Evolutionary conservation across 208 protist species (phyloP).

Genomic region (Crithidia bombi): DNA sequence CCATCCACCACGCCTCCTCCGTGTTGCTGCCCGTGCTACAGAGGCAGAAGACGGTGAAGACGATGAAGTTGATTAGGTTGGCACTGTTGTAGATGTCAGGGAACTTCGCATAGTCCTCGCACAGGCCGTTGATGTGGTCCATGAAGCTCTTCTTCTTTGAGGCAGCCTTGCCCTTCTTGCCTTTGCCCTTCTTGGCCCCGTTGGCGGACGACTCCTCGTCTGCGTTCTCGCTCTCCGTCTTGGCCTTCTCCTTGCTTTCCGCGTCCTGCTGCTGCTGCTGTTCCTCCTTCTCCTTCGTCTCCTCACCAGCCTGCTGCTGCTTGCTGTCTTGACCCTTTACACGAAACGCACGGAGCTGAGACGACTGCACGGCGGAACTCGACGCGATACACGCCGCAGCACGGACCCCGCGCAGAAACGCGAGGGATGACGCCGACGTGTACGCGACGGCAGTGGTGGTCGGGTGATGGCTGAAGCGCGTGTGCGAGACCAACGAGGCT

Average conservation of each 20-base stretch:
- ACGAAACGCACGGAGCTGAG: slow-evolving; percentile 27
- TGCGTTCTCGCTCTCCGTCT: slow-evolving; percentile 20
- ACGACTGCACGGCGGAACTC: background rate
- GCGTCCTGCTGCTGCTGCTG: slow-evolving; percentile 15
- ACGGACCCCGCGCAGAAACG: slow-evolving; percentile 10
- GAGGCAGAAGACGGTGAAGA: slow-evolving; percentile 92
- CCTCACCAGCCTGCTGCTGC: slow-evolving; percentile 14
- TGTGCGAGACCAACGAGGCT: background rate
- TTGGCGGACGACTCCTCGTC: slow-evolving; percentile 21
- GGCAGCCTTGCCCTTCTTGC: slow-evolving; percentile 32
- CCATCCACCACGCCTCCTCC: slow-evolving; percentile 86
- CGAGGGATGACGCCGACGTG: background rate
- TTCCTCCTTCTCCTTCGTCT: slow-evolving; percentile 12
- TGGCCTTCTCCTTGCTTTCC: slow-evolving; percentile 22
- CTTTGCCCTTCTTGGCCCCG: slow-evolving; percentile 23
- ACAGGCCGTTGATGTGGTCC: slow-evolving; percentile 69
- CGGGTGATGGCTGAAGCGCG: background rate
- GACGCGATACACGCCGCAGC: background rate
- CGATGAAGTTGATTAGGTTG: slow-evolving; percentile 86
- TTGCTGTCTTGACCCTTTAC: slow-evolving; percentile 16
- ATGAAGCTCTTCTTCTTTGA: slow-evolving; percentile 42
- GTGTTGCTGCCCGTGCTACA: slow-evolving; percentile 86
- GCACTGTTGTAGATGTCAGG: slow-evolving; percentile 92
- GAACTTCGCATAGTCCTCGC: slow-evolving; percentile 76
- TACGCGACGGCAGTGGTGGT: background rate